Percentiles rank a stretch among this genome's conserved stretches.
Evolutionary conservation across 805 yeast species (phyloP).

Genomic region (Komagataella populi): DNA sequence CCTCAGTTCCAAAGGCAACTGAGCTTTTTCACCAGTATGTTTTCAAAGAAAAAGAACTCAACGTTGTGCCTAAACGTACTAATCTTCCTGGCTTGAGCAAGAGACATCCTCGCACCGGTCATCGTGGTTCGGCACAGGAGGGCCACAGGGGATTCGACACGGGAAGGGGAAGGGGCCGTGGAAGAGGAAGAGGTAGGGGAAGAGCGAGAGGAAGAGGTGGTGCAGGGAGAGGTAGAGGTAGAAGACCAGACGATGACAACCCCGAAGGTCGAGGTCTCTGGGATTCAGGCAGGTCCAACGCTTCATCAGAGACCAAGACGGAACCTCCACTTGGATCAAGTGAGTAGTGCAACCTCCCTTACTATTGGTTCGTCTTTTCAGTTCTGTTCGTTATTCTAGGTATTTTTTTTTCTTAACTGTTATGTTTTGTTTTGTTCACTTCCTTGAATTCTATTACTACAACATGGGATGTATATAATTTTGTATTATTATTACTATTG

Average conservation of each 20-base stretch:
- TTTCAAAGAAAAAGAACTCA: slow-evolving; percentile 55
- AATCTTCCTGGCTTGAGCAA: slow-evolving; percentile 39
- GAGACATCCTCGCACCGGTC: neutral
- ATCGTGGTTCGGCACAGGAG: slow-evolving; percentile 32
- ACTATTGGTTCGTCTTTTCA: neutral
- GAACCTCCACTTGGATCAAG: neutral
- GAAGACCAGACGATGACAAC: neutral
- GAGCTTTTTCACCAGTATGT: slow-evolving; percentile 41
- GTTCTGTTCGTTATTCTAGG: neutral
- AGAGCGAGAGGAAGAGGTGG: slow-evolving; percentile 1
- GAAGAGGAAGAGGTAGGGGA: slow-evolving; percentile 1
- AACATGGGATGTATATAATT: neutral
- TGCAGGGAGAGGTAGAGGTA: neutral
- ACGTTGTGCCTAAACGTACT: slow-evolving; percentile 64
- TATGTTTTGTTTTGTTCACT: neutral
- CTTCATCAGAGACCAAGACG: neutral
- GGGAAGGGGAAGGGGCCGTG: slow-evolving; percentile 1
- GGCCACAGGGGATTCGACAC: slow-evolving; percentile 29
- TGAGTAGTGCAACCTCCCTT: neutral
- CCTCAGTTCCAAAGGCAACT: slow-evolving; percentile 50
- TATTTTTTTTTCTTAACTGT: neutral
- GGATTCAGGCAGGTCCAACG: neutral
- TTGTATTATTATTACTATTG: neutral
- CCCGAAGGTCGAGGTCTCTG: neutral
- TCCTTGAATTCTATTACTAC: neutral